phyloP scores from a whole-genome alignment of 768 basidiomycete genomes.

The Pisolithus tinctorius region DNA sequence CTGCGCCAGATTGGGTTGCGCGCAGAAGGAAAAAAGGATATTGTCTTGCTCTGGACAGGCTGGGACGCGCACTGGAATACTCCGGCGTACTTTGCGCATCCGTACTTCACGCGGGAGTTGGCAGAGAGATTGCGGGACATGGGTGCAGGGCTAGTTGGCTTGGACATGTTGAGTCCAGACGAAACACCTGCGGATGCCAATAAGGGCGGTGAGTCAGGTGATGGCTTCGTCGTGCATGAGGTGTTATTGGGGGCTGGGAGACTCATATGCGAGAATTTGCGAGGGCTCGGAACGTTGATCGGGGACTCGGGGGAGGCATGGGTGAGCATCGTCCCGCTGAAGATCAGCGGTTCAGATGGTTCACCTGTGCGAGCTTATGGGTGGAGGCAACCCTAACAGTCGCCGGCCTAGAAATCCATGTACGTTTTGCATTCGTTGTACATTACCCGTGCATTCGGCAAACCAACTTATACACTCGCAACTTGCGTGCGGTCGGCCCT shows the following conservation, averaged over 20 bases:
- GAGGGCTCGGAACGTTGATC: conserved; percentile 40
- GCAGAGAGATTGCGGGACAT: conserved; percentile 41
- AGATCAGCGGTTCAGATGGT: conserved; percentile 53
- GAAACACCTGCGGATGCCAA: conserved; percentile 34
- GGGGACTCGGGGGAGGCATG: conserved; percentile 26
- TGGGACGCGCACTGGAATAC: conserved; percentile 56
- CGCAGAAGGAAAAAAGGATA: conserved; percentile 23
- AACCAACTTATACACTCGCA: no score
- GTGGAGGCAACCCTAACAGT: conserved; percentile 25
- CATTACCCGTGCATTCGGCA: no score
- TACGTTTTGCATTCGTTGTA: no score
- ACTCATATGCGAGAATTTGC: conserved; percentile 68
- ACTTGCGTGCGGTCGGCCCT: neutral
- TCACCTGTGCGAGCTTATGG: conserved; percentile 70
- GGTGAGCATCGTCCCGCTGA: conserved; percentile 55
- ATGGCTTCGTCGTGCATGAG: conserved; percentile 49
- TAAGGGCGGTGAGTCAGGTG: conserved; percentile 3
- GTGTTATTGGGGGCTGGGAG: conserved; percentile 53
- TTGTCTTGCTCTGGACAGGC: conserved; percentile 58
- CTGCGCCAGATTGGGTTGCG: conserved; percentile 16
- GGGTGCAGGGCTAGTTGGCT: conserved; percentile 53
- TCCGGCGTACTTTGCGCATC: conserved; percentile 51
- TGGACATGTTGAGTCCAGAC: conserved; percentile 65
- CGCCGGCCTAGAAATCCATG: no score
- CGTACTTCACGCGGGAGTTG: conserved; percentile 50